Percentiles rank a stretch among this genome's conserved stretches.
phyloP scores from a whole-genome alignment of 768 basidiomycete species.

The Serendipita vermifera region DNA sequence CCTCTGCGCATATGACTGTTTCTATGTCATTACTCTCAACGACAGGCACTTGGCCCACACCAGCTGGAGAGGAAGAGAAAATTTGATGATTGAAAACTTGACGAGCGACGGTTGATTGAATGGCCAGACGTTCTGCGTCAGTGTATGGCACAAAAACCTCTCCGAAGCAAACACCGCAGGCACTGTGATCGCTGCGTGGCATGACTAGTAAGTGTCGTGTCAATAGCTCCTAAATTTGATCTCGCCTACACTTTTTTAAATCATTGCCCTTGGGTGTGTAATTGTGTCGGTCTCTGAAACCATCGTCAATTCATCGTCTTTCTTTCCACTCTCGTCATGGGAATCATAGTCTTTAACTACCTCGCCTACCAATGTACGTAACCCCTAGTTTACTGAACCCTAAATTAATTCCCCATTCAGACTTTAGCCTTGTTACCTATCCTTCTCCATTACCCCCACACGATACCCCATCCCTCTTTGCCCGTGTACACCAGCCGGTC shows the following conservation, averaged over 20 bases:
- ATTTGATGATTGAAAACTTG: conserved; percentile 79
- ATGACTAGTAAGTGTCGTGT: conserved; percentile 72
- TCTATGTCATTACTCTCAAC: conserved; percentile 76
- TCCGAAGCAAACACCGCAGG: conserved; percentile 92
- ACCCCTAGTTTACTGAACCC: background rate
- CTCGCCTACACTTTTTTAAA: conserved; percentile 33
- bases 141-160: conserved; percentile 90
- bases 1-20: conserved; percentile 79
- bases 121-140: conserved; percentile 92
- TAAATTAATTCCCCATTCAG: background rate
- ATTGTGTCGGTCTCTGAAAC: conserved; percentile 89
- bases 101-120: conserved; percentile 80
- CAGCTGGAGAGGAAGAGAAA: conserved; percentile 75
- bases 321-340: conserved; percentile 68
- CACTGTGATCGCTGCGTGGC: conserved; percentile 84
- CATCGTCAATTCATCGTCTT: conserved; percentile 96
- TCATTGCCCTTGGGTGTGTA: conserved; percentile 99
- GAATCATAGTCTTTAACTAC: conserved; percentile 73
- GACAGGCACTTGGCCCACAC: conserved; percentile 77
- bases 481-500: conserved; percentile 12
- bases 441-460: conserved; percentile 23
- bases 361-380: conserved; percentile 69
- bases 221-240: background rate
- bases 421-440: conserved; percentile 47
- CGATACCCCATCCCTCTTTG: conserved; percentile 14